Evolutionary conservation across 164 flowering plant genomes (phyloP), one percentile per base, ranked within the genome.

Genomic region (Vitis riparia): DNA sequence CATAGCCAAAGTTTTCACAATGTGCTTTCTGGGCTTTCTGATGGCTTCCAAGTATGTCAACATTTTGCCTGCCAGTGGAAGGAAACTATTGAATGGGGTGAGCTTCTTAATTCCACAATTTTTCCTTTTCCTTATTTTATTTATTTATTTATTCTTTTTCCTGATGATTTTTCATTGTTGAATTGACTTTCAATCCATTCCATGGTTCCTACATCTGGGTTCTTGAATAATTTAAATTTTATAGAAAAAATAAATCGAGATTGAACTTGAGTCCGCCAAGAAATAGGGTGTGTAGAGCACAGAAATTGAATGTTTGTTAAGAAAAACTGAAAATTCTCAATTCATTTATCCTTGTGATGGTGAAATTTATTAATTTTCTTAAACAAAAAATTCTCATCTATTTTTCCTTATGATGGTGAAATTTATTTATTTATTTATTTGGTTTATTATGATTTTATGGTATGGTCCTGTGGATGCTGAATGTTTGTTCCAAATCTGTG

Each of bases 1-100:
- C 9, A 93, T 95, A 51, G 95, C 93, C 0, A 93, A 95, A 71
- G 99, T 95, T 51, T 92, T 95, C 73, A 85, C 97, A 0, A 80
- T 92, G 82, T 95, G 99, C 66, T 91, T 89, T 71, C 23, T 95
- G 87, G 99, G 98, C 8, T 89, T 90, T 70, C 86, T 95, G 1
- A 90, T 95, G 98, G 99, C 99, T 0, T 85, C 96, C 58, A 94
- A 94, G 84, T 87, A 83, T 68, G 94, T 95, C 32, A 91, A 92
- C 75, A 90, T 95, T 64, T 82, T 95, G 60, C 96, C 96, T 50
- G 89, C 99, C 9, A 81, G 69, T 62, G 98, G 99, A 59, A 77
- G 98, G 63, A 92, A 87, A 71, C 93, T 91, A 53, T 81, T 95
- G 47, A 95, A 95, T 79, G 99, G 97, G 93, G 99, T 95, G 65